Percentiles rank a stretch among this genome's conserved stretches.
Evolutionary conservation across 2,329 filamentous ascomycete species (phyloP).

Genomic region (Ophiostoma tasmaniense): DNA sequence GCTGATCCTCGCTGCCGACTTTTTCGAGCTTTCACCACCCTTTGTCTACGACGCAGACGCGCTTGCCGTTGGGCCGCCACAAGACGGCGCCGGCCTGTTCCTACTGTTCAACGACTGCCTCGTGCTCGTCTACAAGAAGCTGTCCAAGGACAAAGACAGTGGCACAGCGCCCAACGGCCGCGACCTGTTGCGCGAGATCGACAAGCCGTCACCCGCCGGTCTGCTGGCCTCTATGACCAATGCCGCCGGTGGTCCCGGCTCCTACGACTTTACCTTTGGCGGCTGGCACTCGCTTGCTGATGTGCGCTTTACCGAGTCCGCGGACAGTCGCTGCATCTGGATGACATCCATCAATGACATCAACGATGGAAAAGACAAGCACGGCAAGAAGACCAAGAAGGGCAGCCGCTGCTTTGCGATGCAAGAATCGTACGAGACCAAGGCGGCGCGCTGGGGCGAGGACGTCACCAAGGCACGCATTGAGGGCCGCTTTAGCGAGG

Average conservation of each 20-base stretch:
- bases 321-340: constrained; percentile 56
- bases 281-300: constrained; percentile 63
- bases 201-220: constrained; percentile 62
- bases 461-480: constrained; percentile 80
- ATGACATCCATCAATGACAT: constrained; percentile 57
- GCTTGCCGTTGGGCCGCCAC: constrained; percentile 27
- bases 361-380: constrained; percentile 41
- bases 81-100: constrained; percentile 58
- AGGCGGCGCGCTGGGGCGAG: constrained; percentile 67
- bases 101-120: constrained; percentile 78
- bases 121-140: constrained; percentile 64
- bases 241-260: constrained; percentile 49
- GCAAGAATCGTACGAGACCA: constrained; percentile 68
- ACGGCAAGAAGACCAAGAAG: constrained; percentile 40
- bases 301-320: constrained; percentile 64
- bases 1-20: constrained; percentile 72
- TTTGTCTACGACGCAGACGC: constrained; percentile 38
- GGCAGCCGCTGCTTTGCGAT: constrained; percentile 61
- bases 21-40: constrained; percentile 66
- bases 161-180: constrained; percentile 51
- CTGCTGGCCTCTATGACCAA: constrained; percentile 57
- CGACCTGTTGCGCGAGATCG: constrained; percentile 73
- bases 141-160: constrained; percentile 32
- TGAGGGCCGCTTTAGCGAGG: constrained; percentile 74
- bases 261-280: constrained; percentile 65